A percentile compares a stretch with the other conserved stretches of the same genome.
phyloP scores from a whole-genome alignment of 352 stramenopile genomes.

The Globisporangium echinulatum region DNA sequence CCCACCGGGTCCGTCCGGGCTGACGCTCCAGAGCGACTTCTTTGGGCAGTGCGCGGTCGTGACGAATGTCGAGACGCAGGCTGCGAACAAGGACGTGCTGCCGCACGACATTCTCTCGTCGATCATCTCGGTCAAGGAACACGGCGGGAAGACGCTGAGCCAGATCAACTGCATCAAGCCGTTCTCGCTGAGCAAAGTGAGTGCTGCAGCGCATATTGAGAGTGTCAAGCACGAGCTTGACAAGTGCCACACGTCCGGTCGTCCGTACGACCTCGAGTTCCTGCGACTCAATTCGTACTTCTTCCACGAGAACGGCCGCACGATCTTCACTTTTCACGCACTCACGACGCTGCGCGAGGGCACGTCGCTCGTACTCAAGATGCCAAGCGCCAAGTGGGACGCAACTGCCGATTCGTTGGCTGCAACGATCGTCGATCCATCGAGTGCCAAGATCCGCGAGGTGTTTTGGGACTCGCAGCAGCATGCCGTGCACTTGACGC shows the following conservation, averaged over 20 bases:
- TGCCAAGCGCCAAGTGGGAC: slow-evolving; percentile 41
- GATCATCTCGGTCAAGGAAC: slow-evolving; percentile 24
- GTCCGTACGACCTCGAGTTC: slow-evolving; percentile 47
- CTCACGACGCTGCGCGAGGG: slow-evolving; percentile 23
- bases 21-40: slow-evolving; percentile 44
- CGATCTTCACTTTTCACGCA: slow-evolving; percentile 29
- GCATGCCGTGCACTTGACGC: slow-evolving; percentile 26
- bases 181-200: slow-evolving; percentile 25
- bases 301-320: slow-evolving; percentile 35
- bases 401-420: slow-evolving; percentile 16
- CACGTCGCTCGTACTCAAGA: slow-evolving; percentile 29
- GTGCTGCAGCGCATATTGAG: slow-evolving; percentile 23
- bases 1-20: slow-evolving; percentile 24
- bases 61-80: slow-evolving; percentile 27
- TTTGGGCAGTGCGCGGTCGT: slow-evolving; percentile 53
- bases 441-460: slow-evolving; percentile 23
- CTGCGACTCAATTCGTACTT: slow-evolving; percentile 49
- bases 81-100: slow-evolving; percentile 6
- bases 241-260: slow-evolving; percentile 24
- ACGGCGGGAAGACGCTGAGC: slow-evolving; percentile 22
- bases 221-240: slow-evolving; percentile 21
- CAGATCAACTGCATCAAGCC: slow-evolving; percentile 43
- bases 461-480: slow-evolving; percentile 42
- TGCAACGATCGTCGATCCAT: slow-evolving; percentile 20
- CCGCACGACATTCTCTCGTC: slow-evolving; percentile 37